Base-by-base conservation (phyloP, 2,329 filamentous ascomycete species). In the Talaromyces verruculosus region DNA sequence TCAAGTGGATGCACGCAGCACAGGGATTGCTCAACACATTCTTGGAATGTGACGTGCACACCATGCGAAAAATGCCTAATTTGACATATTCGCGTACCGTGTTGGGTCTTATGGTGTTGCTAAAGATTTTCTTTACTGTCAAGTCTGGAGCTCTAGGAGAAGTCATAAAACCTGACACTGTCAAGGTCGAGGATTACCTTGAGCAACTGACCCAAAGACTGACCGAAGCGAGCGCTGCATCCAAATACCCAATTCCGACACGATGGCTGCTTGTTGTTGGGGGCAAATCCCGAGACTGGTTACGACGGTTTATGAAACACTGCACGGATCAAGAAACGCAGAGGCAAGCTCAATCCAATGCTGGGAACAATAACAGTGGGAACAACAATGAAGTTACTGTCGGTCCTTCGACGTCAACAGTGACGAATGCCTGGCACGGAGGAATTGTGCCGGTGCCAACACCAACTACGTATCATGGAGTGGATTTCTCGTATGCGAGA, bases 1-100 rank as follows among this genome's bases (percentile, higher is more conserved):
- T 78, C 49, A 78, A 77, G 69, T 78, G 76, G 76, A 72, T 78
- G 74, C 73, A 75, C 51, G 72, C 75, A 22, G 73, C 75, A 11
- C 76, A 77, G 7, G 71, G 75, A 60, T 61, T 77, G 61, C 71
- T 78, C 17, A 72, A 78, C 60, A 70, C 72, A 2, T 72, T 76
- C 25, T 67, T 77, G 39, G 69, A 66, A 41, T 78, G 75, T 65
- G 75, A 74, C 64, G 72, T 71, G 15, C 73, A 76, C 15, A 72
- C 74, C 8, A 69, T 77, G 70, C 74, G 75, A 37, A 72, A 73
- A 64, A 67, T 78, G 47, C 74, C 76, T 11, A 78, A 76, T 53
- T 61, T 77, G 13, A 72, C 72, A 37, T 78, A 77, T 61, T 76
- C 72, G 1, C 74, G 75, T 15, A 71, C 76, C 45, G 72, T 68